Evolutionary conservation across 1,139 yeast species (phyloP).

Genomic region (Entelexis sorbosivorans): DNA sequence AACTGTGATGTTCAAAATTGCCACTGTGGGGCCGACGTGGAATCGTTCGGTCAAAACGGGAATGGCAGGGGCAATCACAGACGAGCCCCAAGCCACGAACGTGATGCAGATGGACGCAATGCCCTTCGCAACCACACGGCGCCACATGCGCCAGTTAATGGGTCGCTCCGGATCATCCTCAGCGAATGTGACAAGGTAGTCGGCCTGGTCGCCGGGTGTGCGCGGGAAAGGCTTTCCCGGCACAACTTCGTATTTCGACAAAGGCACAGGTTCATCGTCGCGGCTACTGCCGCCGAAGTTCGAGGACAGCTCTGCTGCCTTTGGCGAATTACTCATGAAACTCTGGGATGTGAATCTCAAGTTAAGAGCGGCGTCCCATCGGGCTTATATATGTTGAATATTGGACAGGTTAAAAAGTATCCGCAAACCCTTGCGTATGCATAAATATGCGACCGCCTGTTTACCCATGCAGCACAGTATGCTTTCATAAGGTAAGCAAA

Average conservation of each 20-base stretch:
- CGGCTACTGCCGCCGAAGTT: not conserved
- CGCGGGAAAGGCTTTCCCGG: constrained; percentile 21
- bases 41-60: constrained; percentile 35
- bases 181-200: constrained; percentile 40
- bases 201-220: constrained; percentile 29
- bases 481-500: not conserved
- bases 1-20: constrained; percentile 54
- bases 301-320: constrained; percentile 3
- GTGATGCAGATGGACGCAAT: constrained; percentile 42
- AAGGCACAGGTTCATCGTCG: constrained; percentile 17
- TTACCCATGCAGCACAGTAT: not conserved
- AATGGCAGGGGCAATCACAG: constrained; percentile 48
- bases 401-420: not conserved
- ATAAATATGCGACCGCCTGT: not conserved
- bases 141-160: constrained; percentile 35
- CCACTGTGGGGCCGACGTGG: constrained; percentile 44
- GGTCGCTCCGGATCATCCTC: constrained; percentile 39
- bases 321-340: not conserved
- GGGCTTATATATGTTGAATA: not conserved
- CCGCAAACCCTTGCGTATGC: not conserved
- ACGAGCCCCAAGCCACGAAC: constrained; percentile 44
- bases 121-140: constrained; percentile 29
- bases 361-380: too few relatives aligned
- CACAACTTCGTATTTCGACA: constrained; percentile 18
- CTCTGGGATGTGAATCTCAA: not conserved